Evolutionary conservation across 768 basidiomycete species (phyloP).

Genomic region (Kwoniella bestiolae): DNA sequence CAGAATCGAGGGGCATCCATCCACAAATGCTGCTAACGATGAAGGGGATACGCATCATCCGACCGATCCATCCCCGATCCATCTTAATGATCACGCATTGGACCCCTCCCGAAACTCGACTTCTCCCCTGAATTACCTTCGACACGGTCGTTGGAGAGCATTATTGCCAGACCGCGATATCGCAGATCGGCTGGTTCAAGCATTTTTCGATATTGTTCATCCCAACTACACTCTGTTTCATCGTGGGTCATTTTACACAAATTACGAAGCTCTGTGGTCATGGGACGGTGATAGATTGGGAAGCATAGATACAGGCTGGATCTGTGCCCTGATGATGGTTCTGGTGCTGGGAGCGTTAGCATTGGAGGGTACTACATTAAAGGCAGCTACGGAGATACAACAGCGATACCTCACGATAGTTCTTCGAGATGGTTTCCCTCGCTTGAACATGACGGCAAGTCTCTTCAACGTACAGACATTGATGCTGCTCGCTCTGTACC

Average conservation of each 20-base stretch:
- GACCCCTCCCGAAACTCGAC: background rate
- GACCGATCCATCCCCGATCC: background rate
- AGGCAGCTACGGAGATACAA: conserved; percentile 8
- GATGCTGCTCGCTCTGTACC: conserved; percentile 22
- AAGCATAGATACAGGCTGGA: conserved; percentile 11
- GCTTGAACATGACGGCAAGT: conserved; percentile 16
- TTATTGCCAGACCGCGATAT: background rate
- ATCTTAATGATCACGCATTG: background rate
- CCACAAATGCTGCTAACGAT: conserved; percentile 12
- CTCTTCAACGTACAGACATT: conserved; percentile 28
- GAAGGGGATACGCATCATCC: background rate
- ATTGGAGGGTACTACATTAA: background rate
- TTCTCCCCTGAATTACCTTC: background rate
- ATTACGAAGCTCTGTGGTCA: conserved; percentile 17
- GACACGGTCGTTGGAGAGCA: background rate
- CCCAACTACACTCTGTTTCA: conserved; percentile 24
- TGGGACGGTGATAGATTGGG: background rate
- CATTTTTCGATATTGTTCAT: conserved; percentile 26
- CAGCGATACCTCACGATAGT: conserved; percentile 22
- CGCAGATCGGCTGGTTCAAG: conserved; percentile 13
- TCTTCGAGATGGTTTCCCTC: conserved; percentile 19
- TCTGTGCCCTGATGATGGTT: conserved; percentile 15
- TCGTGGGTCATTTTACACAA: conserved; percentile 15
- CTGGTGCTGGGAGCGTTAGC: conserved; percentile 20
- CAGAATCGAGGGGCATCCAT: conserved; percentile 19